Conservation (phyloP, 805 yeast species). For the Kuraishia piskuri region DNA sequence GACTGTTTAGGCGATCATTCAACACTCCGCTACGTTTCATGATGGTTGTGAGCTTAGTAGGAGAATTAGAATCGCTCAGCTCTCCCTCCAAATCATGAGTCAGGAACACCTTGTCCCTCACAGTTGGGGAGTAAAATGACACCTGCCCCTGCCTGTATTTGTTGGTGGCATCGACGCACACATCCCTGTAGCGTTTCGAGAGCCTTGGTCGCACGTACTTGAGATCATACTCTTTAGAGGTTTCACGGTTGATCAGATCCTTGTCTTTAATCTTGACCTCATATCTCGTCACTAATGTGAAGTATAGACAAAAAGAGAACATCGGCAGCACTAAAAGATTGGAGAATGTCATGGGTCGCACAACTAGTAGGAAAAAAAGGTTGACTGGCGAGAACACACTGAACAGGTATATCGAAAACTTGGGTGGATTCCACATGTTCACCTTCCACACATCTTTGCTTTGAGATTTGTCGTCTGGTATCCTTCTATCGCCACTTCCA, state of each 20-base stretch:
- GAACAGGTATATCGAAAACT: constrained; percentile 41
- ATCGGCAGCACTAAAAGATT: constrained; percentile 18
- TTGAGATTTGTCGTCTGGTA: background rate
- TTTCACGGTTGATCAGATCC: constrained; percentile 49
- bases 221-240: constrained; percentile 51
- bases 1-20: background rate
- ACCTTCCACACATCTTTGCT: constrained; percentile 14
- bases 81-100: constrained; percentile 34
- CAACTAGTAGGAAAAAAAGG: constrained; percentile 27
- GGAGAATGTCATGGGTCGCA: constrained; percentile 9
- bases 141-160: constrained; percentile 10
- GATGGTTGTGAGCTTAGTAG: constrained; percentile 2
- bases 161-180: constrained; percentile 47
- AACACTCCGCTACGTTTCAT: background rate
- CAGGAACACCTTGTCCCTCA: constrained; percentile 31
- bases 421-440: constrained; percentile 60
- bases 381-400: constrained; percentile 54
- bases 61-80: constrained; percentile 4
- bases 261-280: constrained; percentile 46
- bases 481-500: background rate
- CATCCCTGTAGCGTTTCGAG: constrained; percentile 46
- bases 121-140: constrained; percentile 18
- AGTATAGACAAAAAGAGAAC: constrained; percentile 26
- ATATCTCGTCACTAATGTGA: constrained; percentile 34
- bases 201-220: constrained; percentile 56